Evolutionary conservation across 768 basidiomycete species (phyloP).

Genomic region (Hygrocybe coccinea): DNA sequence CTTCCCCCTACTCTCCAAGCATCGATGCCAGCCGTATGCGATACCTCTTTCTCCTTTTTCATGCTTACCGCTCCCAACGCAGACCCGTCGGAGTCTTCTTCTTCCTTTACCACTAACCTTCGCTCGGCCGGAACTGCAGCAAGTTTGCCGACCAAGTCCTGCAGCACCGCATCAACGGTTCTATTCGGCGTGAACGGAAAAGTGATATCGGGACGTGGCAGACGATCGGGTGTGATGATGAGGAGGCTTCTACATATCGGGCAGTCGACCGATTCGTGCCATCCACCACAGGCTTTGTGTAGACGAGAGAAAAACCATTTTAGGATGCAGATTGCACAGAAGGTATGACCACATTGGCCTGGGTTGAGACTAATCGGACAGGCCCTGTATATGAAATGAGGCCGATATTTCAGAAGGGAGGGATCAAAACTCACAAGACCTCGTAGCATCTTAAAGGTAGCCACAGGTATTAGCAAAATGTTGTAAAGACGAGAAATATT

Average conservation of each 20-base stretch:
- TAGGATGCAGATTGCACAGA: slow-evolving; percentile 61
- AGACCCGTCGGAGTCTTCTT: slow-evolving; percentile 24
- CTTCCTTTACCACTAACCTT: slow-evolving; percentile 36
- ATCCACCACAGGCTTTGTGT: slow-evolving; percentile 56
- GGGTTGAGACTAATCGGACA: slow-evolving; percentile 55
- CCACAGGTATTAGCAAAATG: not conserved
- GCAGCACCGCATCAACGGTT: slow-evolving; percentile 47
- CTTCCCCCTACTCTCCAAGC: slow-evolving; percentile 52
- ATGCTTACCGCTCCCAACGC: slow-evolving; percentile 21
- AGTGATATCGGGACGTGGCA: slow-evolving; percentile 45
- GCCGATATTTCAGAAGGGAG: not conserved
- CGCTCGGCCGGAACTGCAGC: slow-evolving; percentile 24
- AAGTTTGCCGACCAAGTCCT: slow-evolving; percentile 50
- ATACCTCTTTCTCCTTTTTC: slow-evolving; percentile 34
- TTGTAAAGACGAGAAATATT: not conserved
- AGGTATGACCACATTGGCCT: slow-evolving; percentile 60
- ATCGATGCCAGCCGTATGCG: slow-evolving; percentile 30
- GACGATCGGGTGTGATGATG: slow-evolving; percentile 46
- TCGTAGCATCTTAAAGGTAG: slow-evolving; percentile 54
- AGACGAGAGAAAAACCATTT: slow-evolving; percentile 67
- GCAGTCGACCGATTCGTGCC: slow-evolving; percentile 66
- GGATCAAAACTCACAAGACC: slow-evolving; percentile 31
- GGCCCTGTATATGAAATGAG: slow-evolving; percentile 25
- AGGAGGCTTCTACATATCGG: slow-evolving; percentile 59
- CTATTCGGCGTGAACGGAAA: slow-evolving; percentile 66